Conservation (phyloP, 768 basidiomycete genomes). For the Termitomyces sp. region DNA sequence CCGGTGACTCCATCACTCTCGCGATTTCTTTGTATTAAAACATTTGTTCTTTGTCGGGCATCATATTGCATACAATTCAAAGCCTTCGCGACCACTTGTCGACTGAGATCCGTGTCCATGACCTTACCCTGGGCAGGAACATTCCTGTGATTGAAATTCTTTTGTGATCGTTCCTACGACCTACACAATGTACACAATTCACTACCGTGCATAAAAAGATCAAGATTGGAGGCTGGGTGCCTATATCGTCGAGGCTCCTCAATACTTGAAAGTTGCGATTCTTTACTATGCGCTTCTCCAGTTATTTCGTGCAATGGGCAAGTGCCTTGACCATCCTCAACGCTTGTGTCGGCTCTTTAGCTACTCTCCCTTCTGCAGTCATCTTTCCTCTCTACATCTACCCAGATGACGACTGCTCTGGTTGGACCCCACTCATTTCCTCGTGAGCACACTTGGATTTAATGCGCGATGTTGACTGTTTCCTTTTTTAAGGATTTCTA, state of each 20-base stretch:
- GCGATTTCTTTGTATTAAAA: too few species aligned
- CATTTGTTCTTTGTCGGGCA: too few species aligned
- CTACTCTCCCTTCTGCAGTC: slow-evolving; percentile 16
- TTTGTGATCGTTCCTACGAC: not conserved
- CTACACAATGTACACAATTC: not conserved
- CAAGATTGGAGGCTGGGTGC: not conserved
- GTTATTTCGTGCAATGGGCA: not conserved
- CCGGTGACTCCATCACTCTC: too few species aligned
- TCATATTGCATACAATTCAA: too few species aligned
- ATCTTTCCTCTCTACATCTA: slow-evolving; percentile 28
- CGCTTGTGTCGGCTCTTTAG: not conserved
- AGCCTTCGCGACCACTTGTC: too few species aligned
- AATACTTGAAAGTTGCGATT: not conserved
- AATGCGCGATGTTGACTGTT: not conserved
- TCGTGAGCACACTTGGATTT: slow-evolving; percentile 10
- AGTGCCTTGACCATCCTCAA: slow-evolving; percentile 3
- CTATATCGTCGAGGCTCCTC: not conserved
- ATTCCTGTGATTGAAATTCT: not conserved
- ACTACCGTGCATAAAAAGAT: not conserved
- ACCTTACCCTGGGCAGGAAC: not conserved
- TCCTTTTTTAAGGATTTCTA: slow-evolving; percentile 16
- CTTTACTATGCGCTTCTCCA: not conserved
- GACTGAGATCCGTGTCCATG: too few species aligned
- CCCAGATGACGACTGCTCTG: slow-evolving; percentile 18
- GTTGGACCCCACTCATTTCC: slow-evolving; percentile 20